These are phyloP conservation scores for Fomes fomentarius DNA, from an alignment of 1,284 basidiomycete species.

Conservation along the genomic window DNA sequence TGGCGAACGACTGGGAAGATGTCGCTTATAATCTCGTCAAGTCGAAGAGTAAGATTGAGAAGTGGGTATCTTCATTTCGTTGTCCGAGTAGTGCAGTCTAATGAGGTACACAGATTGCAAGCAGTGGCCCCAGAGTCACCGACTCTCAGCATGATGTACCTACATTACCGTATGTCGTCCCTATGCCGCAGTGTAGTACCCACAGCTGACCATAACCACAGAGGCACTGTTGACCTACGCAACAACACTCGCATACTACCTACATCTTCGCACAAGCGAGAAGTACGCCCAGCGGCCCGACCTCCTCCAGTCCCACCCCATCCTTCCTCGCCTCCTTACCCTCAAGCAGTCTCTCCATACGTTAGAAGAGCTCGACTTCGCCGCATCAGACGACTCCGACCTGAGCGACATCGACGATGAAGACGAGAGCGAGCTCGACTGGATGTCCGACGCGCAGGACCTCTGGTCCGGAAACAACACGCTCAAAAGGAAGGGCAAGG, in stretches of 20 bases:
- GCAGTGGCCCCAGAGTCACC: slow-evolving; percentile 49
- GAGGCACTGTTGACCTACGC: slow-evolving; percentile 91
- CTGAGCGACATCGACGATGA: slow-evolving; percentile 35
- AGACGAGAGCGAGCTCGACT: slow-evolving; percentile 10
- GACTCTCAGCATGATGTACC: slow-evolving; percentile 67
- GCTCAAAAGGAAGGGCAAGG: slow-evolving; percentile 19
- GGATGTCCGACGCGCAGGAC: slow-evolving; percentile 23
- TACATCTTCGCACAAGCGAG: slow-evolving; percentile 78
- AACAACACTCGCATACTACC: slow-evolving; percentile 91
- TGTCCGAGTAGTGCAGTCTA: neutral
- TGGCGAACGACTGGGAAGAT: slow-evolving; percentile 79
- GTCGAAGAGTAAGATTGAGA: slow-evolving; percentile 55
- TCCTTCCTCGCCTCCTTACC: slow-evolving; percentile 80
- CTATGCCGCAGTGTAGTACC: neutral
- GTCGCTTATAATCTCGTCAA: slow-evolving; percentile 57
- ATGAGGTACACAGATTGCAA: slow-evolving; percentile 45
- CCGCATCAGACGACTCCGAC: slow-evolving; percentile 51
- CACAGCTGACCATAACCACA: slow-evolving; percentile 35
- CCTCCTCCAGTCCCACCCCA: slow-evolving; percentile 73
- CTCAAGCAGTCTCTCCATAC: slow-evolving; percentile 85
- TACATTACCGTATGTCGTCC: slow-evolving; percentile 72
- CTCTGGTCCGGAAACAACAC: slow-evolving; percentile 28
- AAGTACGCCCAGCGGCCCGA: slow-evolving; percentile 68
- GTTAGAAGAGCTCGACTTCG: slow-evolving; percentile 84
- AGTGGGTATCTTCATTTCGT: slow-evolving; percentile 44